phyloP scores from a whole-genome alignment of 2,329 filamentous ascomycete species.

The Rhinocladiella similis region DNA sequence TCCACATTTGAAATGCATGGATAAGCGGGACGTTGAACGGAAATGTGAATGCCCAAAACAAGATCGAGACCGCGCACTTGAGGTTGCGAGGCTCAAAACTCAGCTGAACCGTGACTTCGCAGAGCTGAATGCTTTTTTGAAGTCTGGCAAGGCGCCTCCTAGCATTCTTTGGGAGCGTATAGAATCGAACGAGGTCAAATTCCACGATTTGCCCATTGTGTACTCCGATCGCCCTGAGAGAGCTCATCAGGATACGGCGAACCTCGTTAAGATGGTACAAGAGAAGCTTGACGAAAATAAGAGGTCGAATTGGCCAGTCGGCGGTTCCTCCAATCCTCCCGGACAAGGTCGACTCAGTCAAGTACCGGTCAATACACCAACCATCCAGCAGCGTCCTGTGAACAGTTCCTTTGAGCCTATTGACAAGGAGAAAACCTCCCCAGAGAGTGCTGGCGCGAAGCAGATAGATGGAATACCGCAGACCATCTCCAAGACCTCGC shows the following conservation, averaged over 20 bases:
- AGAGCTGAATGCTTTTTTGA: neutral
- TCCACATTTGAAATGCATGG: conserved; percentile 13
- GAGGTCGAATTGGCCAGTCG: too few species aligned
- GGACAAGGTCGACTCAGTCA: conserved; percentile 5
- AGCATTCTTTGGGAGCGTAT: neutral
- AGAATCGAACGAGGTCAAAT: neutral
- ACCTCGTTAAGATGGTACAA: neutral
- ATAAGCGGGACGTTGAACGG: neutral
- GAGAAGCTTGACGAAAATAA: neutral
- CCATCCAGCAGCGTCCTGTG: conserved; percentile 14
- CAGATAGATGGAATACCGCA: neutral
- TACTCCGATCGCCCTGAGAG: neutral
- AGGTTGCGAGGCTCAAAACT: conserved; percentile 1
- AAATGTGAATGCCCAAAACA: conserved; percentile 7
- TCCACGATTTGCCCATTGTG: neutral
- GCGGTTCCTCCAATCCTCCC: too few species aligned
- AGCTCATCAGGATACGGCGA: neutral
- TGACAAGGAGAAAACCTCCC: conserved; percentile 2
- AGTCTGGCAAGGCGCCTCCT: neutral
- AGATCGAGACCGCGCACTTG: conserved; percentile 2
- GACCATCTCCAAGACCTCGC: neutral
- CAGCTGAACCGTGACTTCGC: neutral
- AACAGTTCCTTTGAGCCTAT: conserved; percentile 6
- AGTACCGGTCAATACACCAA: conserved; percentile 15
- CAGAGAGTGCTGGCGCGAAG: neutral